phyloP scores from a whole-genome alignment of 331 rosid genomes.

The Arachis monticola region DNA sequence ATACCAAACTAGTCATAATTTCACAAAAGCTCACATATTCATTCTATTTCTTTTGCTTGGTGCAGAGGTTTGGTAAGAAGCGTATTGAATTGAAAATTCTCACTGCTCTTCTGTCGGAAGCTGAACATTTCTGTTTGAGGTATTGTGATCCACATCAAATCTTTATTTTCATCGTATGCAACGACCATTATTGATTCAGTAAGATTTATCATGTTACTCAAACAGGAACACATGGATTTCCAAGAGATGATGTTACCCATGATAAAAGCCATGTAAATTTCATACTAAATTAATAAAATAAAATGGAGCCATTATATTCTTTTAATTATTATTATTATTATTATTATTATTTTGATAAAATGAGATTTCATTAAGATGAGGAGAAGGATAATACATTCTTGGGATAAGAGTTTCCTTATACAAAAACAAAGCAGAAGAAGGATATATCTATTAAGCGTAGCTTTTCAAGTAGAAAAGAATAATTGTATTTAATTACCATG shows the following conservation, averaged over 20 bases:
- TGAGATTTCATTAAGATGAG: too few relatives aligned
- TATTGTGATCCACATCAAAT: constrained; percentile 46
- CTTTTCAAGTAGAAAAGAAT: too few relatives aligned
- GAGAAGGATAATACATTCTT: too few relatives aligned
- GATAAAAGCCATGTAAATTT: neutral
- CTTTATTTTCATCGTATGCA: constrained; percentile 26
- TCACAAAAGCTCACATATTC: constrained; percentile 21
- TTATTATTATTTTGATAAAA: too few relatives aligned
- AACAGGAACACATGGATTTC: neutral
- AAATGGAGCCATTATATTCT: neutral
- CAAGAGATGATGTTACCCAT: neutral
- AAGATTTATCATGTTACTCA: constrained; percentile 16
- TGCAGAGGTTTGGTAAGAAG: constrained; percentile 63
- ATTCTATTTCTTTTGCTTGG: constrained; percentile 36
- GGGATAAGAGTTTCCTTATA: too few relatives aligned
- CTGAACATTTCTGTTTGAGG: constrained; percentile 64
- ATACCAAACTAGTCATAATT: neutral
- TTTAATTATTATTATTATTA: too few relatives aligned
- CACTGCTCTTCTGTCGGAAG: constrained; percentile 54
- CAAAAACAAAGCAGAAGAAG: too few relatives aligned
- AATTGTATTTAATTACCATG: neutral
- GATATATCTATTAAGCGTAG: too few relatives aligned
- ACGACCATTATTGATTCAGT: constrained; percentile 24
- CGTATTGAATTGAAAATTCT: constrained; percentile 62
- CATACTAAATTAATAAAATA: neutral